phyloP scores from a whole-genome alignment of 805 yeast species.

The Sungouiozyma intestinalis region DNA sequence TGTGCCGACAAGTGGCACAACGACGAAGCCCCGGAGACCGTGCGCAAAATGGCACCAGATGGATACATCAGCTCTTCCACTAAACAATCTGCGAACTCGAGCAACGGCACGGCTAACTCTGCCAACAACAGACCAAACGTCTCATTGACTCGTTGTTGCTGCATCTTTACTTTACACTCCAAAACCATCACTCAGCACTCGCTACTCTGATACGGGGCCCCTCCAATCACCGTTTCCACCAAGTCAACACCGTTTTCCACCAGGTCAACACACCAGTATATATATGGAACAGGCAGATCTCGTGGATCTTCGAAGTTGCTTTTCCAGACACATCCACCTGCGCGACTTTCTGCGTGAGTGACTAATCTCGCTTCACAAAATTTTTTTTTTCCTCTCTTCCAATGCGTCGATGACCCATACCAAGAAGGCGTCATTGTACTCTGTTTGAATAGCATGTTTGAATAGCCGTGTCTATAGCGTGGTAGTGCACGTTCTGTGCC shows the following conservation, averaged over 20 bases:
- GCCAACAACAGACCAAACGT: neutral
- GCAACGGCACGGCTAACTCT: neutral
- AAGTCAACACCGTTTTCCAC: too few species aligned
- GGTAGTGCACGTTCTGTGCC: too few species aligned
- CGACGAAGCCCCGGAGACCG: neutral
- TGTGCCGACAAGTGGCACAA: conserved; percentile 8
- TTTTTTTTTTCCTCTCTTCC: too few species aligned
- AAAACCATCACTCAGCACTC: neutral
- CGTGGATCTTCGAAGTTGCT: neutral
- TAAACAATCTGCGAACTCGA: conserved; percentile 12
- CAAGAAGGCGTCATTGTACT: too few species aligned
- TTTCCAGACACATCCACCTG: neutral
- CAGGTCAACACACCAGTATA: too few species aligned
- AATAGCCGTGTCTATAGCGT: too few species aligned
- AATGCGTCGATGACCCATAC: conserved; percentile 3
- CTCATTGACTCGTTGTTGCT: neutral
- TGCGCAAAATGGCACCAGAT: conserved; percentile 2
- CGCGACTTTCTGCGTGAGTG: conserved; percentile 2
- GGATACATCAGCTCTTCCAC: conserved; percentile 24
- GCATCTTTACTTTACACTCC: neutral
- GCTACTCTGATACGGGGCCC: too few species aligned
- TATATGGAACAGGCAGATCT: neutral
- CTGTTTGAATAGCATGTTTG: too few species aligned
- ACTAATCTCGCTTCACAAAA: neutral
- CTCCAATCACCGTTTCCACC: too few species aligned